A percentile compares a stretch with the other conserved stretches of the same genome.
Conservation (phyloP, 306 rosid species). For the Quercus parvula region DNA sequence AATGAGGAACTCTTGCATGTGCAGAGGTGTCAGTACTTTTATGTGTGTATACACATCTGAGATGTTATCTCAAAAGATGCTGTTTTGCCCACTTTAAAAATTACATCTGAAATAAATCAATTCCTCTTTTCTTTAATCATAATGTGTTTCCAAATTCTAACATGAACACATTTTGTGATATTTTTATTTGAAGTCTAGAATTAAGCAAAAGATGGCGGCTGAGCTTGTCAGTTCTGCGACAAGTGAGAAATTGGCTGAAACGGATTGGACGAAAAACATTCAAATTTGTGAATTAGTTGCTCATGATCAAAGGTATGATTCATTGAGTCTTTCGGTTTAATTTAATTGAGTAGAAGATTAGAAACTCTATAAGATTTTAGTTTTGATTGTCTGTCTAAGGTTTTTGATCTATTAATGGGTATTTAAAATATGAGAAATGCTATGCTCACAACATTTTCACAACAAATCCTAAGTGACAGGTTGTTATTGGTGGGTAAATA, state of each 20-base stretch:
- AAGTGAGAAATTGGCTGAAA: constrained; percentile 69
- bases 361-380: not conserved
- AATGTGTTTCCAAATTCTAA: constrained; percentile 7
- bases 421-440: not conserved
- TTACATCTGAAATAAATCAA: not conserved
- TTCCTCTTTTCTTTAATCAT: not conserved
- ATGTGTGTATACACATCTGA: not conserved
- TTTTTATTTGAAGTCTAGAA: constrained; percentile 22
- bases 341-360: not conserved
- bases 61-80: not conserved
- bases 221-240: constrained; percentile 87
- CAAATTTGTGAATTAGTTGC: constrained; percentile 87
- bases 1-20: not conserved
- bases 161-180: not conserved
- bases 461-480: too few species aligned
- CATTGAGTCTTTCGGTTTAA: not conserved
- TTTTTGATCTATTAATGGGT: not conserved
- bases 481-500: too few species aligned
- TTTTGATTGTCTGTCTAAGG: not conserved
- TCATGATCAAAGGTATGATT: constrained; percentile 67
- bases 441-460: too few species aligned
- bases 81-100: not conserved
- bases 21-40: not conserved
- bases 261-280: constrained; percentile 88
- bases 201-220: constrained; percentile 62